Evolutionary conservation across 306 rosid species (phyloP).

Genomic region (Fragaria iinumae): DNA sequence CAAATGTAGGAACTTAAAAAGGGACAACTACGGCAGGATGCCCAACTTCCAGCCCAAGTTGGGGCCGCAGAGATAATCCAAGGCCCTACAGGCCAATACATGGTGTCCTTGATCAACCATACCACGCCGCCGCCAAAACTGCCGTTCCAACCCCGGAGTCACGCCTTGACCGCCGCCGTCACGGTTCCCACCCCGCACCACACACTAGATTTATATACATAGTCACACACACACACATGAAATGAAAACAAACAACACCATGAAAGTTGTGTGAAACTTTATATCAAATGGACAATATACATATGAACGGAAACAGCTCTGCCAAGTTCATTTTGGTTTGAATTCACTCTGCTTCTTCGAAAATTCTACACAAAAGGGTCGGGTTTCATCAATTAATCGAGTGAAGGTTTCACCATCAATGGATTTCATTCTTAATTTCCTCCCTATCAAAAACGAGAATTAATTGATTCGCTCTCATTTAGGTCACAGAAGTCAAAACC

Average conservation of each 20-base stretch:
- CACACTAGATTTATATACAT: too few relatives aligned
- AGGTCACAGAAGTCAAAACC: background rate
- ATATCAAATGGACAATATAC: background rate
- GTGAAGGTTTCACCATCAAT: background rate
- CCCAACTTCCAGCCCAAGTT: too few relatives aligned
- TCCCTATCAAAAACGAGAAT: background rate
- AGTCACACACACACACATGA: background rate
- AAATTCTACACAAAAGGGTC: background rate
- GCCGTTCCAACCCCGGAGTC: too few relatives aligned
- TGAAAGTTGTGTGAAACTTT: background rate
- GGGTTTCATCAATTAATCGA: background rate
- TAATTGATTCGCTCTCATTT: background rate
- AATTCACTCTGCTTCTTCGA: background rate
- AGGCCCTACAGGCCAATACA: too few relatives aligned
- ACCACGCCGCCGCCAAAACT: too few relatives aligned
- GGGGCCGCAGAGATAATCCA: too few relatives aligned
- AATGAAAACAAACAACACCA: background rate
- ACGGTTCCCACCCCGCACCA: too few relatives aligned
- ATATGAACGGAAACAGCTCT: background rate
- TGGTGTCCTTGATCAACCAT: too few relatives aligned
- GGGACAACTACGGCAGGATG: too few relatives aligned
- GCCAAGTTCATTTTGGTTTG: background rate
- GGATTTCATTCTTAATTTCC: background rate
- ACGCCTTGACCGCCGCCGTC: too few relatives aligned
- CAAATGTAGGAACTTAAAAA: too few relatives aligned